Evolutionary conservation across 176 grass and related monocot species (phyloP).

Genomic region (Phoenix roebelenii): DNA sequence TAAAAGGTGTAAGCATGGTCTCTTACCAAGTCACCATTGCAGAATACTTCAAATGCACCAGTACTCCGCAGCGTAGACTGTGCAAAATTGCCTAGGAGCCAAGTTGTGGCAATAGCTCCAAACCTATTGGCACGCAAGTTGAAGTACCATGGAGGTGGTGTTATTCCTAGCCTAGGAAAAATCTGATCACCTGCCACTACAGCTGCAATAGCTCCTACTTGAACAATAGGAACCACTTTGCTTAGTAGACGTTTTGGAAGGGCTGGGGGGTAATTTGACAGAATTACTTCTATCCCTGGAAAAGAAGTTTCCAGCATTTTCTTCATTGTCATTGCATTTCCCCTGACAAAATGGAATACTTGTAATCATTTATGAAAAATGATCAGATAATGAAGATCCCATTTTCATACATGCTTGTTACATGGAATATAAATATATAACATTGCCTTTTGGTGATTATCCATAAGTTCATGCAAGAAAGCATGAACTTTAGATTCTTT

Average conservation of each 20-base stretch:
- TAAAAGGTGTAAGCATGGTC: not conserved
- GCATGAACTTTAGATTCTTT: too few species aligned
- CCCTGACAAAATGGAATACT: constrained; percentile 44
- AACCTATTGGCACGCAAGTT: constrained; percentile 84
- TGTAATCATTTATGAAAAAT: not conserved
- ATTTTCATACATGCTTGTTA: too few species aligned
- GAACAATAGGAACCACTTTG: constrained; percentile 82
- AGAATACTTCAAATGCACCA: constrained; percentile 95
- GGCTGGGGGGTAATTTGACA: constrained; percentile 85
- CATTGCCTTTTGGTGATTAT: too few species aligned
- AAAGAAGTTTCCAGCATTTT: constrained; percentile 72
- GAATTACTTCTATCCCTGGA: constrained; percentile 67
- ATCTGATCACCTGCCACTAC: constrained; percentile 92
- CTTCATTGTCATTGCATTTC: constrained; percentile 82
- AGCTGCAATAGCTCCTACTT: constrained; percentile 71
- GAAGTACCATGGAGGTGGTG: constrained; percentile 77
- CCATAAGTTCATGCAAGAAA: too few species aligned
- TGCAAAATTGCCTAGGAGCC: constrained; percentile 83
- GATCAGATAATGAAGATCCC: not conserved
- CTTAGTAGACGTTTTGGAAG: constrained; percentile 70
- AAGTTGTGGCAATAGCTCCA: constrained; percentile 80
- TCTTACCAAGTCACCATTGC: constrained; percentile 84
- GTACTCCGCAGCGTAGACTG: constrained; percentile 88
- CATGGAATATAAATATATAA: too few species aligned
- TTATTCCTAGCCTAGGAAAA: constrained; percentile 87